A percentile compares a stretch with the other conserved stretches of the same genome.
These are phyloP conservation scores for Capsella bursapastoris DNA, from an alignment of 345 rosid species.

Conservation along the genomic window DNA sequence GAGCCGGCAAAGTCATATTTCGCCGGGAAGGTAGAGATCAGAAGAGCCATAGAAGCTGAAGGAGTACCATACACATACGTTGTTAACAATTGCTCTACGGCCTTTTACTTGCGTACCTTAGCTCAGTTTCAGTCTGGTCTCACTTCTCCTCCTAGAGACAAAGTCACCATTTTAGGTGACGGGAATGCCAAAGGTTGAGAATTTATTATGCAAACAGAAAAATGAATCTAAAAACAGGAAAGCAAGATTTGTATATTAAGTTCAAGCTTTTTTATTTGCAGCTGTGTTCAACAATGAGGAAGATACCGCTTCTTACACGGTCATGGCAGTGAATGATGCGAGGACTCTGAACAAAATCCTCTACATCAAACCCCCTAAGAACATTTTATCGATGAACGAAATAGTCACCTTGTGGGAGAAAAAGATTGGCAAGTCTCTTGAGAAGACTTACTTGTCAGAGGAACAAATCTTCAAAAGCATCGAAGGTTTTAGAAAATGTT, in stretches of 20 bases:
- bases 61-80: slow-evolving; percentile 49
- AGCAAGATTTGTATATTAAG: slow-evolving; percentile 1
- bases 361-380: slow-evolving; percentile 54
- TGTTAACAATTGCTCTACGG: slow-evolving; percentile 31
- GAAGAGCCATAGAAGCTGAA: slow-evolving; percentile 43
- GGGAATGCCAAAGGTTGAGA: slow-evolving; percentile 36
- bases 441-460: slow-evolving; percentile 50
- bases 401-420: slow-evolving; percentile 64
- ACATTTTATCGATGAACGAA: slow-evolving; percentile 58
- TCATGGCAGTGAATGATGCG: slow-evolving; percentile 42
- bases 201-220: neutral
- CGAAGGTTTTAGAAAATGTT: slow-evolving; percentile 40
- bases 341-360: slow-evolving; percentile 53
- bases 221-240: neutral
- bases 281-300: slow-evolving; percentile 60
- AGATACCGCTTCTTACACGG: slow-evolving; percentile 55
- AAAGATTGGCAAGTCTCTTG: slow-evolving; percentile 58
- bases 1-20: slow-evolving; percentile 43
- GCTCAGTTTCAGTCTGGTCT: slow-evolving; percentile 43
- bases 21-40: slow-evolving; percentile 33
- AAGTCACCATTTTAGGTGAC: slow-evolving; percentile 18
- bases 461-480: slow-evolving; percentile 56
- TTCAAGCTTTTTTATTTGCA: neutral
- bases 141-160: slow-evolving; percentile 40
- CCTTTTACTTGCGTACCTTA: slow-evolving; percentile 38